Evolutionary conservation across 306 rosid species (phyloP), one percentile per base, ranked within the genome.

Genomic region (Vigna angularis): DNA sequence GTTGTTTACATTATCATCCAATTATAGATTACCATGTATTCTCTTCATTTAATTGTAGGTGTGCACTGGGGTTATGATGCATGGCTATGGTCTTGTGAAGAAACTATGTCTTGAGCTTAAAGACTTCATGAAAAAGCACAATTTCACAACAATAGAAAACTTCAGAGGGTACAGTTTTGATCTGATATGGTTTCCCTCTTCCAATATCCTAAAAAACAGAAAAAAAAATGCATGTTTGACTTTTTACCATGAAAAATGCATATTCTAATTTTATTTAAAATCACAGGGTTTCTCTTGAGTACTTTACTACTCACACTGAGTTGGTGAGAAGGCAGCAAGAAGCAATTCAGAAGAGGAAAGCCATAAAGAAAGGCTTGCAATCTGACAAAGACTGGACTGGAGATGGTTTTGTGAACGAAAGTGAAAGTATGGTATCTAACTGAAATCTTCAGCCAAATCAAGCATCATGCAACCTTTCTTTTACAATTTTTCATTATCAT

Each of bases 1-100:
- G 20, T 15, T 6, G 17, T 16, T 5, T 50, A 6, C 9, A 16
- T 50, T 50, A 16, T 50, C 56, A 50, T 51, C 20, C 13, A 42
- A 40, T 53, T 1, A 7, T 53, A 55, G 12, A 55, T 18, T 53
- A 9, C 9, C 24, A 17, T 55, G 61, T 18, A 18, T 9, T 17
- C 14, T 4, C 4, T 3, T 56, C 24, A 30, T 30, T 52, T 6
- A 76, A 47, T 70, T 81, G 82, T 77, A 92, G 98, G 98, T 91
- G 18, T 95, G 99, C 82, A 95, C 99, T 6, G 99, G 98, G 66
- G 99, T 95, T 81, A 95, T 95, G 99, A 93, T 93, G 98, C 98
- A 95, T 52, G 98, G 99, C 16, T 95, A 95, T 68, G 91, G 99
- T 79, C 83, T 95, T 66, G 99, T 95, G 85, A 95, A 89, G 90